phyloP scores from a whole-genome alignment of 495 filamentous ascomycete species.

The Penicillium maclennaniae region DNA sequence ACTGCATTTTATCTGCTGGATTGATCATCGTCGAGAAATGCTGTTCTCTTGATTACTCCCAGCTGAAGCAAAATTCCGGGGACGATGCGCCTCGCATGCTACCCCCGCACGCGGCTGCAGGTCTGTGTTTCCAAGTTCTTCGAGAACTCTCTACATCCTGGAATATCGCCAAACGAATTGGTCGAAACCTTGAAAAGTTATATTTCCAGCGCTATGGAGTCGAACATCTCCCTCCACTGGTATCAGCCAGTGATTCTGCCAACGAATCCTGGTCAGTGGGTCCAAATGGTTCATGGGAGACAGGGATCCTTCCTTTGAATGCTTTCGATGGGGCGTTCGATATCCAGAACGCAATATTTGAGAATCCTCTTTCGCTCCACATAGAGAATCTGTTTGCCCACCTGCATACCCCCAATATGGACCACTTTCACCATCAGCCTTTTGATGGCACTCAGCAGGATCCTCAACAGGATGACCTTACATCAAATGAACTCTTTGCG shows the following conservation, averaged over 20 bases:
- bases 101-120: constrained; percentile 14
- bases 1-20: constrained; percentile 27
- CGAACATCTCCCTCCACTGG: constrained; percentile 7
- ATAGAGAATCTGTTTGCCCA: background rate
- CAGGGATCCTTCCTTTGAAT: background rate
- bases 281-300: background rate
- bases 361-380: background rate
- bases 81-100: background rate
- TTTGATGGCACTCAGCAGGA: background rate
- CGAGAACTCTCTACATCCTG: constrained; percentile 25
- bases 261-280: background rate
- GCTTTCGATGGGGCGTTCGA: constrained; percentile 9
- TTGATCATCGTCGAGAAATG: constrained; percentile 24
- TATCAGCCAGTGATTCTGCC: background rate
- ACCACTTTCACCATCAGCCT: background rate
- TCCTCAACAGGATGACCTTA: background rate
- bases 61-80: background rate
- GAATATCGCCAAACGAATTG: constrained; percentile 26
- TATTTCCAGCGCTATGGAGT: constrained; percentile 17
- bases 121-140: constrained; percentile 17
- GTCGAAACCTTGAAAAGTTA: constrained; percentile 21
- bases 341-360: background rate
- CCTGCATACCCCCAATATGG: background rate
- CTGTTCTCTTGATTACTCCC: constrained; percentile 4
- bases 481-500: constrained; percentile 18